Conservation (phyloP, 805 yeast genomes). For the Suhomyces canberraensis region DNA sequence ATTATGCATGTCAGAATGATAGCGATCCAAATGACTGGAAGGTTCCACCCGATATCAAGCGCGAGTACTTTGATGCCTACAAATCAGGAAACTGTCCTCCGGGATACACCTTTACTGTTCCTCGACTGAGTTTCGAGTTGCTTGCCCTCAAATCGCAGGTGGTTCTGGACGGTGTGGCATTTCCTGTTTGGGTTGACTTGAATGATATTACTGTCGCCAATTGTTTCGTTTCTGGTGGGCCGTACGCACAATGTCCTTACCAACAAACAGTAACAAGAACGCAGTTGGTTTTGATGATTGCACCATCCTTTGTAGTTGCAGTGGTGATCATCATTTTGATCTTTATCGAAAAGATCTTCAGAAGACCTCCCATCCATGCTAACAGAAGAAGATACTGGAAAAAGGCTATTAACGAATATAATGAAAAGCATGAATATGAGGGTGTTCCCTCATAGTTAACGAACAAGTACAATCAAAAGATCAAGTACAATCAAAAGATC, state of each 20-base stretch:
- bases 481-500: too few species aligned
- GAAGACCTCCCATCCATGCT: constrained; percentile 65
- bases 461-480: constrained; percentile 1
- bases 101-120: constrained; percentile 30
- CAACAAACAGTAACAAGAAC: constrained; percentile 50
- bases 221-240: constrained; percentile 88
- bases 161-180: constrained; percentile 17
- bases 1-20: constrained; percentile 54
- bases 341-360: constrained; percentile 48
- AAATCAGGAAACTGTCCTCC: constrained; percentile 29
- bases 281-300: constrained; percentile 59
- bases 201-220: constrained; percentile 69
- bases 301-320: constrained; percentile 64
- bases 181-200: constrained; percentile 72
- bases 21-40: constrained; percentile 43
- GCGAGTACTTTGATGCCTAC: constrained; percentile 44
- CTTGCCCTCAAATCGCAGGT: constrained; percentile 28
- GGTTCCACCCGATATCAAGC: constrained; percentile 16
- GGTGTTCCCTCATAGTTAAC: constrained; percentile 72
- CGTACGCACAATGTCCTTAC: constrained; percentile 76
- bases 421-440: constrained; percentile 65
- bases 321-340: constrained; percentile 50
- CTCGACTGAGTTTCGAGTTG: constrained; percentile 36
- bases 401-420: constrained; percentile 53
- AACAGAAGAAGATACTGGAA: constrained; percentile 63